Percentiles rank a stretch among this genome's conserved stretches.
Conservation (phyloP, 805 yeast species). For the Wickerhamiella allomyrinae region DNA sequence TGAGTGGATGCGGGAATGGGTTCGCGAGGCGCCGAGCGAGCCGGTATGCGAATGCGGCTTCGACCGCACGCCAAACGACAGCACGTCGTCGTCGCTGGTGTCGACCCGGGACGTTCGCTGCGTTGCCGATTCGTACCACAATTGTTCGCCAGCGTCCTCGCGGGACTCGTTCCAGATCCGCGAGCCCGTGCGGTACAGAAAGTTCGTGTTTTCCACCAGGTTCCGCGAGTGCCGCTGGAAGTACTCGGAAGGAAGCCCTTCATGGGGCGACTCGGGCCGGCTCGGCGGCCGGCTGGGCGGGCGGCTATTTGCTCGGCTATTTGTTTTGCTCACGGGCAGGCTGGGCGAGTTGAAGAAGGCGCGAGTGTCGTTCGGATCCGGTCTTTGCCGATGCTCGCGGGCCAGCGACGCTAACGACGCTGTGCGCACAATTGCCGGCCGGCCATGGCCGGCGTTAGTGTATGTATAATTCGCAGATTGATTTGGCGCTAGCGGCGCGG, state of each 20-base stretch:
- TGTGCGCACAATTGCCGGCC: not conserved
- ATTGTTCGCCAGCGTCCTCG: constrained; percentile 15
- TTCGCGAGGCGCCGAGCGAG: not conserved
- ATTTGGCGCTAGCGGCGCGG: too few species aligned
- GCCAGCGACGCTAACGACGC: constrained; percentile 8
- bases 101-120: constrained; percentile 8
- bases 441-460: not conserved
- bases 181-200: constrained; percentile 19
- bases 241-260: not conserved
- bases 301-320: not conserved
- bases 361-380: constrained; percentile 7
- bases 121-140: constrained; percentile 12
- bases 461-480: too few species aligned
- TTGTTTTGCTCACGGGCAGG: not conserved
- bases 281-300: constrained; percentile 1
- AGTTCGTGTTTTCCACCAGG: constrained; percentile 12
- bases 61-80: not conserved
- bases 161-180: constrained; percentile 18
- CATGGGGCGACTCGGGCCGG: not conserved
- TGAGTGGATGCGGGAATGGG: not conserved
- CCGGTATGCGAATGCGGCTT: not conserved
- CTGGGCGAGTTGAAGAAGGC: constrained; percentile 6
- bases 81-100: constrained; percentile 6
- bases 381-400: constrained; percentile 3
- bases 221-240: not conserved